Evolutionary conservation across 2,329 filamentous ascomycete genomes (phyloP).

Genomic region (Huntiella savannae): DNA sequence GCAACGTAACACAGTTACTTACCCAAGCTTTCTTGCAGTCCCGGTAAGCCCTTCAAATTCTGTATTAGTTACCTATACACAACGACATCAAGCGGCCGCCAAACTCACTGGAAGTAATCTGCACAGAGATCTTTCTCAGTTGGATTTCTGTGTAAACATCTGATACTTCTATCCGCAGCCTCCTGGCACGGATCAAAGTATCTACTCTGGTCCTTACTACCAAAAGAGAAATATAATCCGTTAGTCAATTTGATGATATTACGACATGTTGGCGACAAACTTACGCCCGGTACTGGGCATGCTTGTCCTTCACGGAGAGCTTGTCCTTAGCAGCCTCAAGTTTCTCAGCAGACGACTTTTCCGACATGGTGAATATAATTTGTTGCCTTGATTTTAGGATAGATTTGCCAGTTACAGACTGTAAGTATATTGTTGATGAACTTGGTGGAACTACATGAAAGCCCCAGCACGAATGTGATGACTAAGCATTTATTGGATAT

Average conservation of each 20-base stretch:
- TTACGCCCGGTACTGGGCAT: conserved; percentile 10
- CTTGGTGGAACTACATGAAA: too few species aligned
- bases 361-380: not conserved
- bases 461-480: too few species aligned
- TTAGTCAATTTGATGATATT: not conserved
- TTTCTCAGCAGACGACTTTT: conserved; percentile 6
- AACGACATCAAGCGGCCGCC: not conserved
- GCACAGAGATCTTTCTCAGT: conserved; percentile 77
- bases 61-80: not conserved
- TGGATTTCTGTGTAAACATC: conserved; percentile 72
- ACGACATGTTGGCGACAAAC: not conserved
- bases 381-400: too few species aligned
- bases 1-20: conserved; percentile 15
- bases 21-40: conserved; percentile 95
- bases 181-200: conserved; percentile 94
- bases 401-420: too few species aligned
- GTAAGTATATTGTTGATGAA: too few species aligned
- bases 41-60: conserved; percentile 55
- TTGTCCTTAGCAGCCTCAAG: not conserved
- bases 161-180: conserved; percentile 65
- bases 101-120: conserved; percentile 81
- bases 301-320: conserved; percentile 5
- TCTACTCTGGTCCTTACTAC: conserved; percentile 71
- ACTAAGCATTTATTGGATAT: too few species aligned
- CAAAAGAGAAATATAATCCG: not conserved